Percentiles rank a stretch among this genome's conserved stretches.
Evolutionary conservation across 83 land plant genomes (phyloP).

Genomic region (Picea abies): DNA sequence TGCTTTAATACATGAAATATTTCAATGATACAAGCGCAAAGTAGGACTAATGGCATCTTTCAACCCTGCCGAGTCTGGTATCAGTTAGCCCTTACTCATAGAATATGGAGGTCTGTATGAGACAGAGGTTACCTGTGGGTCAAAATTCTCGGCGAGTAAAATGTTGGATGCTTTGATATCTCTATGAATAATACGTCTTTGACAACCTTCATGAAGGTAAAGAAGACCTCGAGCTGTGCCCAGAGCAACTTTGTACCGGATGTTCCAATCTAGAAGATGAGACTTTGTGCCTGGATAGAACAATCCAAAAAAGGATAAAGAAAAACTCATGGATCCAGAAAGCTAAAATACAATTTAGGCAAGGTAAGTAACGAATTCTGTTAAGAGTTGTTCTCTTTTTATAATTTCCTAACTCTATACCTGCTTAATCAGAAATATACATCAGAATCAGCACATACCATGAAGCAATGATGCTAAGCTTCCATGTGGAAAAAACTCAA

Average conservation of each 20-base stretch:
- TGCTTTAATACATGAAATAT: background rate
- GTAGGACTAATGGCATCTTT: background rate
- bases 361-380: background rate
- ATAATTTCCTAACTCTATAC: background rate
- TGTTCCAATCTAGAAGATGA: constrained; percentile 49
- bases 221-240: constrained; percentile 82
- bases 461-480: constrained; percentile 71
- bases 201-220: constrained; percentile 87
- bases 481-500: constrained; percentile 63
- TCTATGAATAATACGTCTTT: constrained; percentile 81
- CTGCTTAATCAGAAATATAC: background rate
- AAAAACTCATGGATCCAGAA: background rate
- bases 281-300: constrained; percentile 17
- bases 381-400: background rate
- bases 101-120: background rate
- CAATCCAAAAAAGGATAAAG: background rate
- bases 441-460: constrained; percentile 38
- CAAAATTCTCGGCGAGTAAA: constrained; percentile 71
- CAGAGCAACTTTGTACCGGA: constrained; percentile 72
- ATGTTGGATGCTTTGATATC: constrained; percentile 89
- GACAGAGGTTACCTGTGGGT: constrained; percentile 68
- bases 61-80: background rate
- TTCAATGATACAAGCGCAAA: background rate
- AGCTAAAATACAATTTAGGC: background rate
- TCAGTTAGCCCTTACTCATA: background rate